Evolutionary conservation across 371 early-diverging fungal species (phyloP), one percentile per base, ranked within the genome.

Genomic region (Mucor racemosus): DNA sequence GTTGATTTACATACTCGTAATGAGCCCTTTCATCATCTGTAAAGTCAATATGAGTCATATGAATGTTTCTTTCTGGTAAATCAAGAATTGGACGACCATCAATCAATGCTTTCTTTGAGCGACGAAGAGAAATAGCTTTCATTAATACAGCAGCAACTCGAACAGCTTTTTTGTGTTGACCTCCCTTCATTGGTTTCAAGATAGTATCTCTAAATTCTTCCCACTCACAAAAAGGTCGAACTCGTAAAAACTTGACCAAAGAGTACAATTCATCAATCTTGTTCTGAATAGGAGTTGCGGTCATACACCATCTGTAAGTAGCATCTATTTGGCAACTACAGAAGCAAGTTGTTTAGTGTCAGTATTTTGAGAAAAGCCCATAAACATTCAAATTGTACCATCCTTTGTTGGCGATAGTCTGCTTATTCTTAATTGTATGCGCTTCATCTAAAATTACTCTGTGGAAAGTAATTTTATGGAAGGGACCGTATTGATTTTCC

Each of bases 401-500:
- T 11, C 89, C 90, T 63, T 71, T 66, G 0, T 91, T 87, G 15
- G 84, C 67, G 19, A 77, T 72, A 3, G 95, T 93, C 14, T 68
- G 68, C 21, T 78, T 77, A 75, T 95, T 95, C 68, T 93, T 92
- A 57, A 97, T 92, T 5, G 84, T 71, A 69, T 97, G 97, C 0
- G 95, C 96, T 76, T 97, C 97, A 71, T 97, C 97, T 36, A 97
- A 71, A 21, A 96, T 84, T 46, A 95, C 65, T 26, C 76, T 62
- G 42, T 88, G 83, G 55, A 80, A 89, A 15, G 68, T 72, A 0
- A 67, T 33, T 14, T 60, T 57, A 14, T 63, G 38, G 31, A 83
- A 39, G 1, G 68, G 65, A 21, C 73, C 73, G 19, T 31, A 33
- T 10, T 9, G 6, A 3, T 4, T 55, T 35, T 65, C 65, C n/a